These are phyloP conservation scores for Ogataea pignaliae DNA, from an alignment of 805 yeast species.

Conservation along the genomic window DNA sequence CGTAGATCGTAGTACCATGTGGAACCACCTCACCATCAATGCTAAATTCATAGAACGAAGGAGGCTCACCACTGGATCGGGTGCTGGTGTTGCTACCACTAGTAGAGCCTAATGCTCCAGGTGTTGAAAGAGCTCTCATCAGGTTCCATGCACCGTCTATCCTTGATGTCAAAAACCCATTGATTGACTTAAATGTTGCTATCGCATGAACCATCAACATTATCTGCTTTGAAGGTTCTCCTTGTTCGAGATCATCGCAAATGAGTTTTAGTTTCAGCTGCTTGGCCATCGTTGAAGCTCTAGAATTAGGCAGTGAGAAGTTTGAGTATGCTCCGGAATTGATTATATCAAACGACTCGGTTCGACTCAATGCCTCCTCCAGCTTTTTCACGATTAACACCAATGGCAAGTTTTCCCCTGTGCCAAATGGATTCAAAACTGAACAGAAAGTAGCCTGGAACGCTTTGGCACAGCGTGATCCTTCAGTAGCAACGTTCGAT, in stretches of 20 bases:
- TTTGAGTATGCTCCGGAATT: conserved; percentile 36
- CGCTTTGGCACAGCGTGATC: conserved; percentile 33
- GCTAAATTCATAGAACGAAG: conserved; percentile 48
- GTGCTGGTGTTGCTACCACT: neutral
- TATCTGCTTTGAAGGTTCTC: conserved; percentile 27
- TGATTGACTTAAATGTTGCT: conserved; percentile 53
- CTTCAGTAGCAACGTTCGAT: conserved; percentile 22
- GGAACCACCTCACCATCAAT: conserved; percentile 57
- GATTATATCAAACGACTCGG: conserved; percentile 66
- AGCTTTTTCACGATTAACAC: conserved; percentile 49
- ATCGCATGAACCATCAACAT: conserved; percentile 53
- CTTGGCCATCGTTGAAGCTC: conserved; percentile 62
- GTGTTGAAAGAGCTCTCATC: conserved; percentile 18
- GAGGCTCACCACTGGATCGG: conserved; percentile 14
- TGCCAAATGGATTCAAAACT: conserved; percentile 27
- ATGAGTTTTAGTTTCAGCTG: conserved; percentile 60
- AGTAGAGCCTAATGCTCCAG: conserved; percentile 2
- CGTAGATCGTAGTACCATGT: conserved; percentile 67
- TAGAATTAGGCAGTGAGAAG: conserved; percentile 20
- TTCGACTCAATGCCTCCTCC: conserved; percentile 69
- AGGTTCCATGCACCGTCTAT: conserved; percentile 29
- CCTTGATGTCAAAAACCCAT: conserved; percentile 41
- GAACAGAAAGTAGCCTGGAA: conserved; percentile 41
- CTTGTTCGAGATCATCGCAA: conserved; percentile 31
- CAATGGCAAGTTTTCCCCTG: conserved; percentile 31